Evolutionary conservation across 2,329 filamentous ascomycete genomes (phyloP).

Genomic region (Tothia fuscella): DNA sequence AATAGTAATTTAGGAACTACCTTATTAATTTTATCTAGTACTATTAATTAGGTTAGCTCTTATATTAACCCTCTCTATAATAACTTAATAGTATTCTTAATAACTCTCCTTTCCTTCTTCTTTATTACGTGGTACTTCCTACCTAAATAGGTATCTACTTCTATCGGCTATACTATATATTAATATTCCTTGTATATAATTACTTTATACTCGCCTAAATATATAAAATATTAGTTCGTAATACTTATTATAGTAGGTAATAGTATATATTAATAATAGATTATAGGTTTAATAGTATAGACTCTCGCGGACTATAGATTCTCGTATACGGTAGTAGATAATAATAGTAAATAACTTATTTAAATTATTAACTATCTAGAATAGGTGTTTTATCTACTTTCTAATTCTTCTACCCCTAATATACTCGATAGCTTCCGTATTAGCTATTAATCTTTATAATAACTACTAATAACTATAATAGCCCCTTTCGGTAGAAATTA

Average conservation of each 20-base stretch:
- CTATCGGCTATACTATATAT: neutral
- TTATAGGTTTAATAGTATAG: neutral
- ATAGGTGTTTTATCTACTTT: neutral
- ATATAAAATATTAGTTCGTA: neutral
- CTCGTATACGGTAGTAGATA: neutral
- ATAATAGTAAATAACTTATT: neutral
- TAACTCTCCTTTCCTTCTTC: neutral
- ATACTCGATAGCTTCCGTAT: neutral
- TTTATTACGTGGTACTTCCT: neutral
- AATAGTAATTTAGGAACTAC: conserved; percentile 1
- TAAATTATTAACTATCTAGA: no score
- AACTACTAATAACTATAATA: neutral
- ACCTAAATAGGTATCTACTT: neutral
- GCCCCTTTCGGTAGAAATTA: neutral
- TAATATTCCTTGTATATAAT: conserved; percentile 3
- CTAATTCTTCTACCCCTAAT: neutral
- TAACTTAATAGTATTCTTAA: neutral
- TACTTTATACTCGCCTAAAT: neutral
- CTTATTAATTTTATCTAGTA: neutral
- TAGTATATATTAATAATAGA: neutral
- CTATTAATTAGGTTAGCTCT: neutral
- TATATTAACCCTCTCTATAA: conserved; percentile 4
- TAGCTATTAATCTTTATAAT: neutral
- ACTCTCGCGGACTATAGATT: neutral
- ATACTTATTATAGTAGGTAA: neutral